Base-by-base conservation (phyloP, 306 rosid genomes). In the Castanea crenata region DNA sequence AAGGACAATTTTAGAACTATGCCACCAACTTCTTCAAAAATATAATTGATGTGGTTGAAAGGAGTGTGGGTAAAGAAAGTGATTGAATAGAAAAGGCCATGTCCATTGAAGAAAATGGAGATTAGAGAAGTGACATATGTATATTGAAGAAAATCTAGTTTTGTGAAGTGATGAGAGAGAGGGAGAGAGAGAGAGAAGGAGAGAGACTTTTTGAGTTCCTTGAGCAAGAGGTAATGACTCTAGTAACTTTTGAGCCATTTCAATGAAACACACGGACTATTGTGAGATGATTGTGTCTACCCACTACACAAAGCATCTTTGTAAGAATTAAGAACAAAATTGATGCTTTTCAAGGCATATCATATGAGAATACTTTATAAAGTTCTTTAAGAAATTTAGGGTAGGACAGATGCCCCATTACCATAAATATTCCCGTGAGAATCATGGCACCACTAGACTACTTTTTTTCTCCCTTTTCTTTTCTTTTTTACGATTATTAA, bases 241-340 rank as follows among this genome's bases (percentile, higher is more conserved):
- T 4, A 16, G 54, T 49, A 57, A 18, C 25, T n/a, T 6, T 58
- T 14, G 49, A n/a, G 27, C 54, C 70, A 21, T 38, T 14, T 34
- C 18, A 75, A 76, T 15, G 71, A 13, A 31, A 46, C 44, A 44
- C 29, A 41, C 56, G 18, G 27, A 10, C 58, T 62, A 18, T 41
- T 20, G 54, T 44, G 52, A 46, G 71, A 62, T 63, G 51, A 62
- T 63, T 25, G 72, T 46, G 61, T 49, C 52, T 63, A 49, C 34
- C 71, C 71, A 61, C 57, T 15, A 62, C 46, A 75, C 44, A 69
- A 75, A 75, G 79, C 73, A 76, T 9, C 61, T 76, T 63, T 18
- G 12, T 4, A 46, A 76, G 62, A 51, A 46, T 63, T 63, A 63
- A 58, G 44, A 76, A 51, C 56, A 35, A 58, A 74, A 74, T 58